Evolutionary conservation across 2,329 filamentous ascomycete species (phyloP), one percentile per base, ranked within the genome.

Genomic region (Phoma sp.): DNA sequence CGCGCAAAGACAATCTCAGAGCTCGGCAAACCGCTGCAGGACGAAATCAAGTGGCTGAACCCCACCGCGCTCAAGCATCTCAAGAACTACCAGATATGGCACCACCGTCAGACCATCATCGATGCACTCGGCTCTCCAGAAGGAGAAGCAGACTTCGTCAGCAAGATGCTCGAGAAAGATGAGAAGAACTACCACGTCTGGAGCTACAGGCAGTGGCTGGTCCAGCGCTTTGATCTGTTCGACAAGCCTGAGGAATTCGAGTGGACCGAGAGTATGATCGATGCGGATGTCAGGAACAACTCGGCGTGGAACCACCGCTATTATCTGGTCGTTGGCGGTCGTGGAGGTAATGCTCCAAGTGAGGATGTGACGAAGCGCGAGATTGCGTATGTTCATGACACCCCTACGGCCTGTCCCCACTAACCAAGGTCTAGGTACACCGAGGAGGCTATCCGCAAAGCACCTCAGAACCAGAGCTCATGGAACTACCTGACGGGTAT

Each of bases 71-170:
- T 96, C 47, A 82, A 85, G 53, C 89, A 96, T 74, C 87, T 96
- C 69, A 99, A 99, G 77, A 99, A 98, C 79, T 99, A 99, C 79
- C 95, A 99, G 78, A 99, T 99, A 75, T 99, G 95, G 84, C 77
- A 90, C 85, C 79, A 88, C 78, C 74, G 83, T 64, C 73, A 87
- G 81, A 73, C 78, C 74, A 82, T 79, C 75, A 84, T 79, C 58
- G 87, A 80, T 65, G 82, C 81, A 54, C 78, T 85, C 13, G 80
- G 73, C 17, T 82, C 91, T 47, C 85, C 85, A 10, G 74, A 81
- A 4, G 85, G 84, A 3, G 95, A 99, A 77, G 81, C 83, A 19
- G 82, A 81, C 13, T 98, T 98, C 74, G 84, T 97, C 56, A 84
- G 82, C 55, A 77, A 82, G 41, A 98, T 99, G 85, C 88, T 99